Evolutionary conservation across 768 basidiomycete species (phyloP), one percentile per base, ranked within the genome.

Genomic region (Rhizopogon vulgaris): DNA sequence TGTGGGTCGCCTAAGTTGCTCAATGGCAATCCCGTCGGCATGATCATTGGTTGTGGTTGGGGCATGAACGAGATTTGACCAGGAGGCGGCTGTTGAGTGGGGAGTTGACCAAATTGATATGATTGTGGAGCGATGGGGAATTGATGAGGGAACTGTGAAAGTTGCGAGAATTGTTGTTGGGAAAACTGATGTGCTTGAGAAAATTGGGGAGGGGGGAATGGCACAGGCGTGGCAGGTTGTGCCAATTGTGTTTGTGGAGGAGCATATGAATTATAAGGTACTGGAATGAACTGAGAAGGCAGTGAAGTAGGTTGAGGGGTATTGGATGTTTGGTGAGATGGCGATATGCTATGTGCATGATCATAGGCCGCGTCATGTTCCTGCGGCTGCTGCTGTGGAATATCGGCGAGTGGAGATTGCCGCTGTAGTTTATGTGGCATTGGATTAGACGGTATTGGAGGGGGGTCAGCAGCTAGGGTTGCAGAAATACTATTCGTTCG

Each of bases 81-180:
- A 34, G 45, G 17, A 17, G 40, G 32, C 15, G 34, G 18, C 5
- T 38, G 43, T 32, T 51, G 48, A 1, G 14, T 15, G 22, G 45
- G 18, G 36, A 46, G 22, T 37, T 46, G 45, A 10, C 22, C 9
- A 14, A 36, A 32, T 15, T 27, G 28, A 27, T 53, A 51, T 15
- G 28, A 41, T 42, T 52, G 54, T 22, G 11, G 27, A 24, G 37
- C 49, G 45, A 56, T 17, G 45, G 64, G 40, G 34, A 60, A 55
- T 14, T 40, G 36, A 22, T 55, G 68, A 22, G 53, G 27, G 48
- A 58, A 59, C 41, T 47, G 32, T 32, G 58, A 55, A 39, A 54
- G 41, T 51, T 65, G 38, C 30, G 56, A 49, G 14, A 57, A 46
- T 49, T 52, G 58, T 1, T 58, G 17, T n/a, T 62, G 64, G n/a